Evolutionary conservation across 371 early-diverging fungal species (phyloP).

Genomic region (Catenaria anguillulae): DNA sequence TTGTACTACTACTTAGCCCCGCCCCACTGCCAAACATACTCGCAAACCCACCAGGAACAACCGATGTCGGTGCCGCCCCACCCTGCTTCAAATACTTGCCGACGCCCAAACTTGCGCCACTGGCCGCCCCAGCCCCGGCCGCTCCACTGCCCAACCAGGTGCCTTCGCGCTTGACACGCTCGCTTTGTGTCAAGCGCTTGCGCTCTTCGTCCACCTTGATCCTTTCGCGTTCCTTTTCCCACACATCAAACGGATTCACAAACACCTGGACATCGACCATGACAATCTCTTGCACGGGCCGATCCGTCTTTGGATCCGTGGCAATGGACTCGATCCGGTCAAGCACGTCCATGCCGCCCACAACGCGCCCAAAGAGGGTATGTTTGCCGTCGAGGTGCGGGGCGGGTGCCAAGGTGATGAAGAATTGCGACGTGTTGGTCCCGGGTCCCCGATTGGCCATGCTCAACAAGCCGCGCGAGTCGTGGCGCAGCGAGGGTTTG

Average conservation of each 20-base stretch:
- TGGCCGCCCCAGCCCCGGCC: not conserved
- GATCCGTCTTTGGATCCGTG: constrained; percentile 50
- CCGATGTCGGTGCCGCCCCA: too few species aligned
- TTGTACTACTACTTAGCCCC: too few species aligned
- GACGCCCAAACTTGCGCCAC: not conserved
- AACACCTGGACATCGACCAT: constrained; percentile 52
- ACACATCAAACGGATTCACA: constrained; percentile 73
- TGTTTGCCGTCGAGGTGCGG: constrained; percentile 80
- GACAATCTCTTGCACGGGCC: constrained; percentile 53
- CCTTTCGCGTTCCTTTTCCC: not conserved
- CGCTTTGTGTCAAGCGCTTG: too few species aligned
- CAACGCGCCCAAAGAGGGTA: constrained; percentile 74
- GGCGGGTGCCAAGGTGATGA: constrained; percentile 64
- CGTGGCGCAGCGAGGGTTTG: constrained; percentile 52
- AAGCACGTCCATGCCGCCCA: constrained; percentile 67
- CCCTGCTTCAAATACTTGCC: not conserved
- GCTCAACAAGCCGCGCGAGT: constrained; percentile 56
- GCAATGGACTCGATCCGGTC: constrained; percentile 65
- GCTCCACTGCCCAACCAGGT: not conserved
- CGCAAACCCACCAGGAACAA: too few species aligned
- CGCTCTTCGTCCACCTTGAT: too few species aligned
- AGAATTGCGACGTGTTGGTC: constrained; percentile 82
- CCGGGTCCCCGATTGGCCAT: constrained; percentile 84
- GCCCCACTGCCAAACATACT: too few species aligned
- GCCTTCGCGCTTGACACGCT: too few species aligned